Percentiles rank a stretch among this genome's conserved stretches.
Evolutionary conservation across 331 rosid species (phyloP).

Genomic region (Prunus yedoensis): DNA sequence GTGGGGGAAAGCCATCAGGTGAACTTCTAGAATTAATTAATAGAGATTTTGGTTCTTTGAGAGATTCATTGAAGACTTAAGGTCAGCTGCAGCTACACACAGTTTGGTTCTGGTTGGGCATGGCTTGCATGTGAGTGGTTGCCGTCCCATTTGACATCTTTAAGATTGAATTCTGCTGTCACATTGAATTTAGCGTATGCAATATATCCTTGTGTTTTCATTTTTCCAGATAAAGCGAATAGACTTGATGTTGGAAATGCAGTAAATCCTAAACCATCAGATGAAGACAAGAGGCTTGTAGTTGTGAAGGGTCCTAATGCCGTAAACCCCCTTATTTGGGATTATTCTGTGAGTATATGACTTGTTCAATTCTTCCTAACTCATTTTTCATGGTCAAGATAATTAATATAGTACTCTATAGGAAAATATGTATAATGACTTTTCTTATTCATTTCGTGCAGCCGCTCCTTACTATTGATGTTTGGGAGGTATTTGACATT

Average conservation of each 20-base stretch:
- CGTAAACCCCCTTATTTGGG: constrained; percentile 85
- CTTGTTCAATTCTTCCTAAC: background rate
- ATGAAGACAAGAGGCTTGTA: constrained; percentile 72
- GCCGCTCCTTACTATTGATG: constrained; percentile 90
- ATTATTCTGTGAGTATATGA: constrained; percentile 53
- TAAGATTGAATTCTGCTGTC: constrained; percentile 1
- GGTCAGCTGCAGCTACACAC: constrained; percentile 58
- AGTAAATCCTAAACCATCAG: constrained; percentile 58
- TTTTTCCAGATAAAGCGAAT: constrained; percentile 52
- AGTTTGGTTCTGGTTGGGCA: constrained; percentile 97
- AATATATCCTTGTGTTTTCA: background rate
- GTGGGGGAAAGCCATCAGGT: constrained; percentile 82
- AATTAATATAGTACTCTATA: background rate
- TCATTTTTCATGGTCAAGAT: background rate
- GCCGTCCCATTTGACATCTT: background rate
- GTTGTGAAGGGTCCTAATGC: constrained; percentile 87
- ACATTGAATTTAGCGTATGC: background rate
- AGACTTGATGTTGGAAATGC: constrained; percentile 74
- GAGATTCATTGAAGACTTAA: constrained; percentile 54
- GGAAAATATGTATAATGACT: constrained; percentile 16
- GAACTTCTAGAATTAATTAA: constrained; percentile 77
- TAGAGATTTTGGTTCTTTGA: constrained; percentile 85
- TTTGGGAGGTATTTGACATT: constrained; percentile 75
- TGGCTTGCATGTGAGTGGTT: constrained; percentile 85
- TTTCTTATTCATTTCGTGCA: constrained; percentile 42